Percentiles rank a stretch among this genome's conserved stretches.
Conservation (phyloP, 805 yeast genomes). For the Saccharomycopsis schoenii region DNA sequence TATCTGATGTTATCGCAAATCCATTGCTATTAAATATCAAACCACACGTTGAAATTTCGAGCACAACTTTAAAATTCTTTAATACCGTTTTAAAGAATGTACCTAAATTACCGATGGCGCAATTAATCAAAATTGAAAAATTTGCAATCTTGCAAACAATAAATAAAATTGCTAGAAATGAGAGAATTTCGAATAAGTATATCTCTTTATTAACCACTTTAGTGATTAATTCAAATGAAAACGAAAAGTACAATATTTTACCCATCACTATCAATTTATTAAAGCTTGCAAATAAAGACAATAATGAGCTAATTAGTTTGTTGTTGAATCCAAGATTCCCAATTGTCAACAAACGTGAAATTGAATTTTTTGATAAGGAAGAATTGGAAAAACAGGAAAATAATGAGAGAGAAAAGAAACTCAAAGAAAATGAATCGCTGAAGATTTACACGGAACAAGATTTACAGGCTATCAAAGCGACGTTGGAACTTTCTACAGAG, state of each 20-base stretch:
- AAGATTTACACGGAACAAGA: background rate
- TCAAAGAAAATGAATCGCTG: background rate
- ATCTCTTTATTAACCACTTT: constrained; percentile 38
- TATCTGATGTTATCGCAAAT: constrained; percentile 63
- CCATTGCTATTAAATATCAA: constrained; percentile 27
- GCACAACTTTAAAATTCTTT: constrained; percentile 37
- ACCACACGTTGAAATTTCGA: constrained; percentile 14
- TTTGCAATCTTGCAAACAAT: constrained; percentile 33
- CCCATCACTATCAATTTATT: constrained; percentile 58
- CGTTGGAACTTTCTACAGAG: background rate
- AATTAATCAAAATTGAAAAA: constrained; percentile 47
- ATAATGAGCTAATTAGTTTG: constrained; percentile 38
- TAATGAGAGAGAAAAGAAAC: background rate
- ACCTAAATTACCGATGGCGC: constrained; percentile 47
- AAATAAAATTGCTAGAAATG: constrained; percentile 18
- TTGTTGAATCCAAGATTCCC: constrained; percentile 75
- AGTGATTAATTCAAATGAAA: constrained; percentile 58
- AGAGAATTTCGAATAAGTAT: constrained; percentile 19
- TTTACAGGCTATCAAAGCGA: constrained; percentile 1
- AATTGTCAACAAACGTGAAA: constrained; percentile 25
- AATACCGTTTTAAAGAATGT: constrained; percentile 37
- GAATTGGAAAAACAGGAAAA: constrained; percentile 25
- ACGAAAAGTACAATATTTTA: constrained; percentile 50
- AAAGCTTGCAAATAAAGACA: constrained; percentile 31
- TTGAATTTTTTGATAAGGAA: constrained; percentile 17